Evolutionary conservation across 257 asterid species (phyloP), one percentile per base, ranked within the genome.

Genomic region (Capsicum baccatum): DNA sequence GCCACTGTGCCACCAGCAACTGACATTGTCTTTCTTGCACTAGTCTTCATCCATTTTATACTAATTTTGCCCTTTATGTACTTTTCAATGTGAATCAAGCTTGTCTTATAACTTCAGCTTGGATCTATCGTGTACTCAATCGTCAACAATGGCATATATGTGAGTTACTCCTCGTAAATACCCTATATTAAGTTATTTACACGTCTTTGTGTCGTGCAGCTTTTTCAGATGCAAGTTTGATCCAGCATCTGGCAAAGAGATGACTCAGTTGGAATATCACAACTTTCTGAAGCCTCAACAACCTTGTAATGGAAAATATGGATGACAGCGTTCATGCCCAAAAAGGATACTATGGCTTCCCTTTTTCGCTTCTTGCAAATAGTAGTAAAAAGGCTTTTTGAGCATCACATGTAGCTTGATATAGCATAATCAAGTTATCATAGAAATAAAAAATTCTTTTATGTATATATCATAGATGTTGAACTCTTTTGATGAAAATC

Each of bases 151-250:
- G 79, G 15, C 39, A 44, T n/a, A n/a, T n/a, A 8, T 9, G 11
- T 4, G 6, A 62, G 39, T 64, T 64, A 17, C 16, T 64, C 39
- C 44, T 63, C 15, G 14, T 63, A 82, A 89, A 80, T 71, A 57
- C 13, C 12, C 50, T 67, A 62, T 8, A 19, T 50, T 74, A 76
- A 37, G 33, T 33, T 33, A 76, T 52, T 76, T 35, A 44, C 48
- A 44, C 8, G 5, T 80, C 39, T n/a, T 8, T 47, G 54, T 57
- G 57, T n/a, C 6, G 0, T 39, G 83, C 83, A 94, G 99, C 83
- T 95, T 94, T 64, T 92, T 90, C 82, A 91, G 97, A 2, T 95
- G 98, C 89, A 87, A 92, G 79, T 95, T 93, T 15, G 95, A 95
- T 66, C 90, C 97, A 1, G 90, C 84, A 35, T 84, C 86, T 17